Evolutionary conservation across 1,139 yeast genomes (phyloP).

Genomic region (Diutina catenulata): DNA sequence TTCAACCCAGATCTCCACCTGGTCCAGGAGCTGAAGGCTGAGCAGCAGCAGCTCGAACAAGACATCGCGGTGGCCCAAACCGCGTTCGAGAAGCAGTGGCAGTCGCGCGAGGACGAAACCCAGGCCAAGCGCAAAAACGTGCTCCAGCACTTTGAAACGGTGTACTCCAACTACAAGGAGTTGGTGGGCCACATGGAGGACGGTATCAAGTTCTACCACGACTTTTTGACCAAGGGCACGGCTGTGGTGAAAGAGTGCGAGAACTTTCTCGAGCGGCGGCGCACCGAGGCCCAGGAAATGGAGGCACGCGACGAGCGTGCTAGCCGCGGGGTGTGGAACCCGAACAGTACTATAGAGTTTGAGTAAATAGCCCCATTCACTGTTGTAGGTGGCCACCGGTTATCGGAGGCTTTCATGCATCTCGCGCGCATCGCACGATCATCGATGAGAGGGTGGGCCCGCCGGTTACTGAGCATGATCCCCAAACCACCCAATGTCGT

Average conservation of each 20-base stretch:
- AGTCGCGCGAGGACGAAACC: constrained; percentile 13
- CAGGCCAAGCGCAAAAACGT: constrained; percentile 32
- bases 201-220: constrained; percentile 61
- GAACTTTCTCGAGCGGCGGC: constrained; percentile 38
- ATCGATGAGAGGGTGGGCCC: background rate
- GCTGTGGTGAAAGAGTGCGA: constrained; percentile 40
- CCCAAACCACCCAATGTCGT: constrained; percentile 24
- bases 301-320: background rate
- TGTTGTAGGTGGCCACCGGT: no score
- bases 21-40: constrained; percentile 23
- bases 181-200: constrained; percentile 50
- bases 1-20: constrained; percentile 30
- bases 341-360: no score
- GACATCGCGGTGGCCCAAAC: constrained; percentile 30
- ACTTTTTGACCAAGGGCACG: constrained; percentile 40
- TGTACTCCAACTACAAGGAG: constrained; percentile 42
- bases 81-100: constrained; percentile 17
- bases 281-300: constrained; percentile 41
- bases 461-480: background rate
- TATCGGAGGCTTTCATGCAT: no score
- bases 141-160: constrained; percentile 42
- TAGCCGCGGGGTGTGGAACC: background rate
- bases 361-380: background rate
- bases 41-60: constrained; percentile 32
- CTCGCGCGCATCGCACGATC: background rate